Conservation (phyloP, 345 rosid genomes). For the Pugionium cornutum region DNA sequence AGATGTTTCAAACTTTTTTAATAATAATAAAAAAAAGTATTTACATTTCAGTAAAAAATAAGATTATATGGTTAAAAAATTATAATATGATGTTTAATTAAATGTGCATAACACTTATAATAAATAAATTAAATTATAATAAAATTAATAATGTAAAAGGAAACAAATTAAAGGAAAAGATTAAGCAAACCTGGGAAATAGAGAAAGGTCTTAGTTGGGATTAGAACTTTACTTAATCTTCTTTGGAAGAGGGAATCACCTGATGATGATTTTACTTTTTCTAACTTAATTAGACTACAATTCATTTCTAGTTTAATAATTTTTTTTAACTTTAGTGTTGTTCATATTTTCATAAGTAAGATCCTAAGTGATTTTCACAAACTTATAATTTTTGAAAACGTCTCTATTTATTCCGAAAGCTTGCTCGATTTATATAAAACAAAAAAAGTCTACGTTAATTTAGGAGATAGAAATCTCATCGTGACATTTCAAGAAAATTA, state of each 20-base stretch:
- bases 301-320: conserved; percentile 9
- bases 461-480: too few species aligned
- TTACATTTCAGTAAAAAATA: too few species aligned
- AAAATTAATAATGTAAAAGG: too few species aligned
- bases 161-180: too few species aligned
- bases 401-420: neutral
- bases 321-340: neutral
- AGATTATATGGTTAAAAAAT: too few species aligned
- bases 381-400: neutral
- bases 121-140: too few species aligned
- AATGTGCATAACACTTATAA: too few species aligned
- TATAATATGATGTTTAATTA: too few species aligned
- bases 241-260: conserved; percentile 35
- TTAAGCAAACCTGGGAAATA: neutral
- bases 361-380: neutral
- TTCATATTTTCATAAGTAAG: neutral
- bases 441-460: too few species aligned
- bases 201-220: conserved; percentile 32
- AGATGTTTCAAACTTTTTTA: too few species aligned
- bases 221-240: conserved; percentile 23
- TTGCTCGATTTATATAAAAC: neutral
- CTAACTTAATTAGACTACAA: neutral
- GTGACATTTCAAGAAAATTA: too few species aligned
- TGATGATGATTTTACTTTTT: conserved; percentile 28
- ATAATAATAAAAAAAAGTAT: too few species aligned